A percentile compares a stretch with the other conserved stretches of the same genome.
phyloP scores from a whole-genome alignment of 345 rosid species.

The Triadica sebifera region DNA sequence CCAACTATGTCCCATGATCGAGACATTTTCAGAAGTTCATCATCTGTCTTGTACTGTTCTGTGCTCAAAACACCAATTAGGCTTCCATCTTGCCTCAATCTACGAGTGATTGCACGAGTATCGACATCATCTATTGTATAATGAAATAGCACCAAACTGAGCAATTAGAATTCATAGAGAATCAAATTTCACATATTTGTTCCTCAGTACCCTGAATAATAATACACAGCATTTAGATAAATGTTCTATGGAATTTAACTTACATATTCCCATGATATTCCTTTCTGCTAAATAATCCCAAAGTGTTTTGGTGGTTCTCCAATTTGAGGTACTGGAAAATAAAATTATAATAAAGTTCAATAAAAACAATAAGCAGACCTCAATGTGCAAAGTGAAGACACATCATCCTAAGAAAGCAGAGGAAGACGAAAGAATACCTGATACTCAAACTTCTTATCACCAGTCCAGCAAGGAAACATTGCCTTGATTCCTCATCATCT shows the following conservation, averaged over 20 bases:
- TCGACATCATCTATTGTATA: conserved; percentile 76
- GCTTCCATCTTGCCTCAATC: conserved; percentile 94
- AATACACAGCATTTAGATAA: not conserved
- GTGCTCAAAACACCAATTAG: conserved; percentile 94
- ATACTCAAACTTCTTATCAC: conserved; percentile 85
- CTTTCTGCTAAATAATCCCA: conserved; percentile 83
- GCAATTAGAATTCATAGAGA: not conserved
- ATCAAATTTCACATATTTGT: not conserved
- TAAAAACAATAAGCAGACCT: not conserved
- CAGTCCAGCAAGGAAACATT: conserved; percentile 88
- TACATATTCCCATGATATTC: conserved; percentile 91
- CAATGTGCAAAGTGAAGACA: not conserved
- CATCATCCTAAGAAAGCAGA: not conserved
- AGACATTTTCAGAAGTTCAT: conserved; percentile 78
- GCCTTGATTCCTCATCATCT: conserved; percentile 92
- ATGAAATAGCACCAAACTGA: conserved; percentile 7
- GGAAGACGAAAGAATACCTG: conserved; percentile 33
- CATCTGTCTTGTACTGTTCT: conserved; percentile 65
- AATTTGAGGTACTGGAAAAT: conserved; percentile 74
- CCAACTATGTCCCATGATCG: conserved; percentile 90
- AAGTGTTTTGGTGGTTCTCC: conserved; percentile 78
- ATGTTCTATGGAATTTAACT: conserved; percentile 20
- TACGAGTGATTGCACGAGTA: conserved; percentile 90
- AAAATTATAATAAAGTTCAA: not conserved
- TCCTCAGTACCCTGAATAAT: not conserved